Base-by-base conservation (phyloP, 306 rosid species). In the Gillenia trifoliata region DNA sequence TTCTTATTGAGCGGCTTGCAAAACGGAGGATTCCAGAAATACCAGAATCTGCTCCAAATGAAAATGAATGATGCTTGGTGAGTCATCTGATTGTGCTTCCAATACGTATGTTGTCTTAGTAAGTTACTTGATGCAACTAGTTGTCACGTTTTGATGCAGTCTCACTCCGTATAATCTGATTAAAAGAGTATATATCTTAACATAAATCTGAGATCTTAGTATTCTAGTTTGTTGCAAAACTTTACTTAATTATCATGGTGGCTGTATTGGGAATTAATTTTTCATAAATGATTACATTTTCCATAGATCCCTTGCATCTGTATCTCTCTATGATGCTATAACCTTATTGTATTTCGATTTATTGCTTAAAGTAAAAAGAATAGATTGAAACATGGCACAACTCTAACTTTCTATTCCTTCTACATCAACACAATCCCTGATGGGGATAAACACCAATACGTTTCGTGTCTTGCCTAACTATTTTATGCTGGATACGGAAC, bases 1-100 rank as follows among this genome's bases (percentile, higher is more conserved):
- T 74, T 52, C 66, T 87, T 54, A 87, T 77, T 31, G 95, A 85
- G 74, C 72, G 74, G 43, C 56, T 77, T 6, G 82, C 87, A 7
- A 87, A 78, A 60, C 8, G 61, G 80, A 82, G 77, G 79, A 82
- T 63, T 75, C 40, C 80, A 20, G 83, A 75, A 70, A 45, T 89
- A 55, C 13, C 83, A 29, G 87, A 80, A 75, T 70, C 80, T 36
- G 45, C 81, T 79, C 77, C 84, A 64, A 72, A 65, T 73, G 88
- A 79, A 64, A 77, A 45, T 69, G 74, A 73, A 62, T 62, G 67
- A 83, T 75, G 78, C 75, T 54, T 33, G 71, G 89, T 70, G 72
- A 79, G 82, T 73, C 64, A 40, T 67, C 78, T 33, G 31, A 80
- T 57, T 61, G 49, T 17, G 22, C 19, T 28, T 34, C 71, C 23